phyloP scores from a whole-genome alignment of 164 flowering plant genomes.

The Litsea cubeba region DNA sequence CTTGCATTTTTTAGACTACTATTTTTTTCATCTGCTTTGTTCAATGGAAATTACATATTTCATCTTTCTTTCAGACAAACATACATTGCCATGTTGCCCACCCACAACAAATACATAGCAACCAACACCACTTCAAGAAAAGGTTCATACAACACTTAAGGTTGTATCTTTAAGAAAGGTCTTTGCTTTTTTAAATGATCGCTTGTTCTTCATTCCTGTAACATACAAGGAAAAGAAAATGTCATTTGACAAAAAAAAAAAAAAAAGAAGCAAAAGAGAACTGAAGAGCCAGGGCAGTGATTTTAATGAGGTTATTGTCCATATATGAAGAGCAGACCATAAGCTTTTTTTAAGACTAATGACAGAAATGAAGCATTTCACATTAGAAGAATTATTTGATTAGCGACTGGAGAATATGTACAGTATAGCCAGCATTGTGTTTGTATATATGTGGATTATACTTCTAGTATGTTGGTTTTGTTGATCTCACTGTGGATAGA shows the following conservation, averaged over 20 bases:
- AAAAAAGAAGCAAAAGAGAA: not conserved
- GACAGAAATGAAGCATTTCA: not conserved
- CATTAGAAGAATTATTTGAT: not conserved
- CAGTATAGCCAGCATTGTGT: not conserved
- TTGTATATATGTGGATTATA: not conserved
- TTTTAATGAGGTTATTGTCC: too few relatives aligned
- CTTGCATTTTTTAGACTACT: not conserved
- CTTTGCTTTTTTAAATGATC: not conserved
- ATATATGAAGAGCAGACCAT: not conserved
- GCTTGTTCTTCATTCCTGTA: not conserved
- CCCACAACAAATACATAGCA: not conserved
- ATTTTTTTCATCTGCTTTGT: too few relatives aligned
- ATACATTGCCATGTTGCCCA: not conserved
- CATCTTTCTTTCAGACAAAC: not conserved
- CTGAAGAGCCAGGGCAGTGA: too few relatives aligned
- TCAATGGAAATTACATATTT: too few relatives aligned
- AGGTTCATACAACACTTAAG: not conserved
- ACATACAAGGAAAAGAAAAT: not conserved
- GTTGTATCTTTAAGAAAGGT: not conserved
- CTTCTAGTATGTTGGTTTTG: not conserved
- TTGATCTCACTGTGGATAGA: not conserved
- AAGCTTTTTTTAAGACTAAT: not conserved
- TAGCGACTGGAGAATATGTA: not conserved
- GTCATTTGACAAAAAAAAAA: not conserved
- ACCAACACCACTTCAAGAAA: not conserved